A percentile compares a stretch with the other conserved stretches of the same genome.
These are phyloP conservation scores for Bisporella sp. DNA, from an alignment of 2,329 filamentous ascomycete genomes.

Conservation along the genomic window DNA sequence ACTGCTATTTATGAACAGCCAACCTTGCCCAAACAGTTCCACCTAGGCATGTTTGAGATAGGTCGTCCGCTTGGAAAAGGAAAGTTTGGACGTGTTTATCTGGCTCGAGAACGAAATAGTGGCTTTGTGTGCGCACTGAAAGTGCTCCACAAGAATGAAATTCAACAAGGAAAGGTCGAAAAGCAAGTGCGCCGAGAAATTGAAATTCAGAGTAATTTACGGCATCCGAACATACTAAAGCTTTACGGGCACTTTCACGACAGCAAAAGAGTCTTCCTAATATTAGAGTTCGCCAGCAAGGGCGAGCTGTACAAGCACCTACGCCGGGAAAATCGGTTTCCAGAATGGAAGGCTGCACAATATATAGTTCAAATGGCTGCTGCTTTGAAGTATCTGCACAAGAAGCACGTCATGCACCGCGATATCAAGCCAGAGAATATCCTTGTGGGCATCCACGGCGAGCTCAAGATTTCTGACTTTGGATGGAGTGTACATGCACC, in stretches of 20 bases:
- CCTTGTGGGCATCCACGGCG: slow-evolving; percentile 88
- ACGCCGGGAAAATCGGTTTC: slow-evolving; percentile 59
- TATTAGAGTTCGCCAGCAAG: slow-evolving; percentile 65
- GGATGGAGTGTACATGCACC: slow-evolving; percentile 98
- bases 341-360: slow-evolving; percentile 64
- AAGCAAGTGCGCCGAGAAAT: slow-evolving; percentile 69
- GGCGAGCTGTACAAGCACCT: slow-evolving; percentile 70
- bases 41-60: slow-evolving; percentile 71
- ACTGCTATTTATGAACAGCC: slow-evolving; percentile 50
- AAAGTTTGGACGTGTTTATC: slow-evolving; percentile 67
- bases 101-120: slow-evolving; percentile 60
- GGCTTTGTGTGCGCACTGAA: slow-evolving; percentile 68
- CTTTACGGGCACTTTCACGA: slow-evolving; percentile 70
- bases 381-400: slow-evolving; percentile 82
- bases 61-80: slow-evolving; percentile 67
- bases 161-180: slow-evolving; percentile 60
- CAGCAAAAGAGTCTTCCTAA: slow-evolving; percentile 65
- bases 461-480: slow-evolving; percentile 98
- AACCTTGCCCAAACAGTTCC: slow-evolving; percentile 54
- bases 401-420: slow-evolving; percentile 94
- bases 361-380: slow-evolving; percentile 76
- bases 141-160: slow-evolving; percentile 65
- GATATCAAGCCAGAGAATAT: slow-evolving; percentile 99
- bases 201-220: slow-evolving; percentile 66
- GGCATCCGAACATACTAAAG: slow-evolving; percentile 64